Conservation (phyloP, 2,329 filamentous ascomycete genomes). For the Fusarium clavum region DNA sequence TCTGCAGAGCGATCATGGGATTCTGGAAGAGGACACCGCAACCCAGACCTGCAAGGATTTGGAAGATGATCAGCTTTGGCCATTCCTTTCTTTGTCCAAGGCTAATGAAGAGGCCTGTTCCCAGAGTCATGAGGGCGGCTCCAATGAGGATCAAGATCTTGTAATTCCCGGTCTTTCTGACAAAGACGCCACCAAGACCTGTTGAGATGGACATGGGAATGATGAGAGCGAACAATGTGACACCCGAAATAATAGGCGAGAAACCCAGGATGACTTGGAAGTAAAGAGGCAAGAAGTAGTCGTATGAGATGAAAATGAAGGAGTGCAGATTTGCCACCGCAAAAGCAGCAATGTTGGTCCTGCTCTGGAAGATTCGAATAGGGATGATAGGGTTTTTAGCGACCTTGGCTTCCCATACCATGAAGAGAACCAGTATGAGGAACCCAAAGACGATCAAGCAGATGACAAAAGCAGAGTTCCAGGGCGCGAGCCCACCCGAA, state of each 20-base stretch:
- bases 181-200: conserved; percentile 64
- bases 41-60: conserved; percentile 72
- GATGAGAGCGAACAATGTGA: conserved; percentile 79
- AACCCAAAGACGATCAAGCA: conserved; percentile 81
- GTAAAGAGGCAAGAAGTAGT: conserved; percentile 86
- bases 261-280: conserved; percentile 80
- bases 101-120: conserved; percentile 72
- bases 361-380: conserved; percentile 72
- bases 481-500: conserved; percentile 74
- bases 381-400: conserved; percentile 85
- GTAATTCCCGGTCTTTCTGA: conserved; percentile 74
- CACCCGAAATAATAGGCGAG: conserved; percentile 75
- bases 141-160: conserved; percentile 68
- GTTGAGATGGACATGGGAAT: conserved; percentile 73
- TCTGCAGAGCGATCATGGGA: conserved; percentile 76
- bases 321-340: conserved; percentile 77
- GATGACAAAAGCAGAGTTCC: conserved; percentile 78
- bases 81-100: conserved; percentile 64
- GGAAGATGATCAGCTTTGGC: conserved; percentile 67
- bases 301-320: conserved; percentile 78
- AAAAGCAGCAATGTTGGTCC: conserved; percentile 74
- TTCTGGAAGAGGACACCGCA: conserved; percentile 76
- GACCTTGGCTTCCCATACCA: conserved; percentile 76
- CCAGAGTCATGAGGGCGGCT: conserved; percentile 69
- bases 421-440: conserved; percentile 72